Evolutionary conservation across 2,329 filamentous ascomycete genomes (phyloP).

Genomic region (Aspergillus felis): DNA sequence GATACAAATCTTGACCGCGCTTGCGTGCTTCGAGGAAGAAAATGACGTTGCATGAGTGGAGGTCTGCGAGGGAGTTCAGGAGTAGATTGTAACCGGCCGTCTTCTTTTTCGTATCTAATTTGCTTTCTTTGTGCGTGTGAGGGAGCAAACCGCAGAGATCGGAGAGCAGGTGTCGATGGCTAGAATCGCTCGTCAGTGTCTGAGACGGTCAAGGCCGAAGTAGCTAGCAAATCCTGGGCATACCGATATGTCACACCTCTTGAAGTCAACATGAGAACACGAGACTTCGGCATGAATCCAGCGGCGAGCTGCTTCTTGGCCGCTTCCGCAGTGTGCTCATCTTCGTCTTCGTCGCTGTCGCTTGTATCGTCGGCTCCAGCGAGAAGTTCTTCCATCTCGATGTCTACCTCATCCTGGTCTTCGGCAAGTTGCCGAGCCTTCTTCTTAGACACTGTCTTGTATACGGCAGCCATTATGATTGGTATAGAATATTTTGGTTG

Average conservation of each 20-base stretch:
- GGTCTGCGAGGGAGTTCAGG: conserved; percentile 70
- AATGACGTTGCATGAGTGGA: conserved; percentile 93
- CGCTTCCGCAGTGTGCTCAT: conserved; percentile 24
- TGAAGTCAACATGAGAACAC: conserved; percentile 86
- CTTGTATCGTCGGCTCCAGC: conserved; percentile 35
- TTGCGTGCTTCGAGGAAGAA: conserved; percentile 96
- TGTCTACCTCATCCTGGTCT: conserved; percentile 44
- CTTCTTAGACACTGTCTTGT: conserved; percentile 68
- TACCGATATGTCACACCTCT: conserved; percentile 87
- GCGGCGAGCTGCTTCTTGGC: conserved; percentile 32
- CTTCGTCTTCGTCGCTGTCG: conserved; percentile 36
- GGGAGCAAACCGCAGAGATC: conserved; percentile 86
- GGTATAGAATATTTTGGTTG: conserved; percentile 11
- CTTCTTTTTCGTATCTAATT: conserved; percentile 90
- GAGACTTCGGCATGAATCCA: conserved; percentile 43
- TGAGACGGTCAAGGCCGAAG: neutral
- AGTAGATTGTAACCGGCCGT: conserved; percentile 58
- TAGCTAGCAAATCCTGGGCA: conserved; percentile 14
- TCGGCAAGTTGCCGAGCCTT: conserved; percentile 45
- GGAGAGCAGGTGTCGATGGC: conserved; percentile 88
- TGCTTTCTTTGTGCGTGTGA: conserved; percentile 89
- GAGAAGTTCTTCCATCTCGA: conserved; percentile 37
- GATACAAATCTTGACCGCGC: conserved; percentile 80
- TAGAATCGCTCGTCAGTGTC: conserved; percentile 36
- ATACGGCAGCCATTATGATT: conserved; percentile 64